Percentiles rank a stretch among this genome's conserved stretches.
Conservation (phyloP, 164 flowering plant genomes). For the Sextonia rubra region DNA sequence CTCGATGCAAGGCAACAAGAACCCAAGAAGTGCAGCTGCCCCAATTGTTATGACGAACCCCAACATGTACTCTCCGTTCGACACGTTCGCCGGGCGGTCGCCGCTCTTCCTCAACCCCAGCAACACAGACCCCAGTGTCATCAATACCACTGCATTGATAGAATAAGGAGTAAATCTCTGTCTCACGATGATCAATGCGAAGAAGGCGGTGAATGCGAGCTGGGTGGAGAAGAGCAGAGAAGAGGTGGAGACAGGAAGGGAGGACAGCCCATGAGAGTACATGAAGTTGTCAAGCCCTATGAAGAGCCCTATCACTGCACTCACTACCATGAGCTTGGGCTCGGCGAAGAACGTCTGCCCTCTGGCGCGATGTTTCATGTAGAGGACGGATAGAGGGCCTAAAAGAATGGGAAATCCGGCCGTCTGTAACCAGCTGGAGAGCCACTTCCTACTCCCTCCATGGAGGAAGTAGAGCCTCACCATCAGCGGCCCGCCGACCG, state of each 20-base stretch:
- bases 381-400: neutral
- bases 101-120: conserved; percentile 14
- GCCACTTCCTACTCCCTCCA: conserved; percentile 17
- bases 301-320: conserved; percentile 14
- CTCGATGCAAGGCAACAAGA: conserved; percentile 13
- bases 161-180: conserved; percentile 17
- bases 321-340: conserved; percentile 7
- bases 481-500: conserved; percentile 14
- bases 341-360: conserved; percentile 5
- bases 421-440: conserved; percentile 14
- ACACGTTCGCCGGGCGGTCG: conserved; percentile 13
- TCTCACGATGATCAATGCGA: conserved; percentile 11
- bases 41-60: conserved; percentile 15
- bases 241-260: conserved; percentile 23
- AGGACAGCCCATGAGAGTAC: conserved; percentile 16
- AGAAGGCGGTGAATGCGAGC: conserved; percentile 19
- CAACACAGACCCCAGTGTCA: conserved; percentile 14
- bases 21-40: conserved; percentile 12
- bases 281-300: conserved; percentile 18
- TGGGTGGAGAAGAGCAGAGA: conserved; percentile 23
- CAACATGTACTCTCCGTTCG: conserved; percentile 9
- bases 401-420: conserved; percentile 19
- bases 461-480: conserved; percentile 19
- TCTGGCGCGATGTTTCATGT: neutral
- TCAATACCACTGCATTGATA: conserved; percentile 12